phyloP scores from a whole-genome alignment of 345 rosid species.

The Ceriops tagal region DNA sequence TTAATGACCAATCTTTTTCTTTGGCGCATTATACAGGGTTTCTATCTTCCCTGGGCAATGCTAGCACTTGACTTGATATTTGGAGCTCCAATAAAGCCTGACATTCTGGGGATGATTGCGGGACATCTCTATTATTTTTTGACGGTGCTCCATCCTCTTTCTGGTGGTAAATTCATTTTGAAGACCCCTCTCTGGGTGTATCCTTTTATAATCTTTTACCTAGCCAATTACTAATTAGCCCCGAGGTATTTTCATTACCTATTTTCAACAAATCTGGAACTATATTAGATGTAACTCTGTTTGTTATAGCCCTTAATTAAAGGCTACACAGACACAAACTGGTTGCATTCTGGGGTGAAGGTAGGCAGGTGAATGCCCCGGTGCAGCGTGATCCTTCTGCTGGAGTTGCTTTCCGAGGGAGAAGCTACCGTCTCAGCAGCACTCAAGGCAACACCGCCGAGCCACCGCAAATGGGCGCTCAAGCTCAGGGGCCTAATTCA shows the following conservation, averaged over 20 bases:
- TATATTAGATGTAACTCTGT: no score
- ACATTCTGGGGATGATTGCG: slow-evolving; percentile 55
- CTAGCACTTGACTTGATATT: slow-evolving; percentile 54
- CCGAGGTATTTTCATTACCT: no score
- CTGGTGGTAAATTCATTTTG: slow-evolving; percentile 44
- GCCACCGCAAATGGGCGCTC: not conserved
- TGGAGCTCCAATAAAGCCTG: slow-evolving; percentile 53
- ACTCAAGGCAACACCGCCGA: not conserved
- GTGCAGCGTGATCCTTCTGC: slow-evolving; percentile 39
- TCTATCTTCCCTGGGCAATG: slow-evolving; percentile 70
- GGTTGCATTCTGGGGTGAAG: slow-evolving; percentile 52
- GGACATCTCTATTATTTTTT: slow-evolving; percentile 61
- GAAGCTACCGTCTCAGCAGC: slow-evolving; percentile 39
- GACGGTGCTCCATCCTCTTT: slow-evolving; percentile 66
- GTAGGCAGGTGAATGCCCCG: slow-evolving; percentile 45
- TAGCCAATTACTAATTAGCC: not conserved
- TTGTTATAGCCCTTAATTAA: slow-evolving; percentile 14
- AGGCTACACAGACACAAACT: slow-evolving; percentile 35
- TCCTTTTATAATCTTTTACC: slow-evolving; percentile 31
- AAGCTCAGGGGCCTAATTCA: slow-evolving; percentile 14
- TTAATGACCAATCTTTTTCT: not conserved
- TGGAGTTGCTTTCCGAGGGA: slow-evolving; percentile 47
- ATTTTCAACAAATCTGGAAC: no score
- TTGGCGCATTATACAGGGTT: slow-evolving; percentile 35
- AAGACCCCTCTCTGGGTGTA: slow-evolving; percentile 71